Evolutionary conservation across 208 protist genomes (phyloP), one percentile per base, ranked within the genome.

Genomic region (Leptomonas pyrrhocoris): DNA sequence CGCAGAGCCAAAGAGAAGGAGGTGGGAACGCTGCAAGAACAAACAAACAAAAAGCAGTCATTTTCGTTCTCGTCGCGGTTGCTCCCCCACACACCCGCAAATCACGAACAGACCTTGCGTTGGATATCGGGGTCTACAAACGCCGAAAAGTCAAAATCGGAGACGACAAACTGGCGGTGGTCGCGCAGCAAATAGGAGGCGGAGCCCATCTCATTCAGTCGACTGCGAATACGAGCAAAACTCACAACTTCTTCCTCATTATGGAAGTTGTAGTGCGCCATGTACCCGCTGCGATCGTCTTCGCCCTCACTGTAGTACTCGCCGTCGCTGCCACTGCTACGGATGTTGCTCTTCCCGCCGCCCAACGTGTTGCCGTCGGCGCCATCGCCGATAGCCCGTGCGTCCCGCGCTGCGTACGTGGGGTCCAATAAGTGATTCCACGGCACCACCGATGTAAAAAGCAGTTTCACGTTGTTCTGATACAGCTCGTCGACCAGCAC

Each of bases 401-500:
- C 30, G 45, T 53, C 70, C 19, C 49, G 64, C 34, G 15, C 43
- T 18, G 43, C 34, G 38, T 71, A 59, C 31, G 28, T 40, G 25
- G 73, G 45, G 19, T 82, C 76, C 66, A 93, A 73, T 27, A 95
- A 61, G 21, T 80, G 42, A 5, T 80, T 73, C 88, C 91, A 96
- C 54, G 84, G 88, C 21, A 93, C 88, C 25, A 82, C 68, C 6
- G 76, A 85, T 6, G 88, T 93, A 64, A 95, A 88, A 19, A 95
- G 73, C 7, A 97, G 78, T 66, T 95, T 97, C 46, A 97, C 90
- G 70, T 93, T 91, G 74, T 89, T 82, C 60, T 95, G 92, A 62
- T 97, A 97, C 25, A 97, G 68, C 74, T 95, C 90, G 59, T 97
- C 92, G 1, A 97, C 81, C 19, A 97, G 73, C 46, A 93, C 75